Conservation (phyloP, 1,139 yeast species). For the Maudiozyma humilis region DNA sequence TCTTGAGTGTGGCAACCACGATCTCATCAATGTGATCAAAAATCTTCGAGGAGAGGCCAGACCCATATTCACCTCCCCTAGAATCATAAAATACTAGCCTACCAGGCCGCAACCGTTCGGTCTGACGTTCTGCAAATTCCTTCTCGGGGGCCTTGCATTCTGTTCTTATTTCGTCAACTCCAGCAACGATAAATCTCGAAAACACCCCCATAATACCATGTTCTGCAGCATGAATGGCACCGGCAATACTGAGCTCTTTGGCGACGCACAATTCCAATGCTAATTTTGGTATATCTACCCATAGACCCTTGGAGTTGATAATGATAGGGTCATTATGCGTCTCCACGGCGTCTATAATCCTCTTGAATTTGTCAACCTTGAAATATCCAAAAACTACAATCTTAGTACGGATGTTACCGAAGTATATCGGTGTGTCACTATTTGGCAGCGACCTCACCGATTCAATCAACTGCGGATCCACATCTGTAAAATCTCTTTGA, state of each 20-base stretch:
- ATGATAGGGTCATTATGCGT: conserved; percentile 80
- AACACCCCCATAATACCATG: conserved; percentile 76
- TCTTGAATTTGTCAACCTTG: conserved; percentile 66
- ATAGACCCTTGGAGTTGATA: conserved; percentile 67
- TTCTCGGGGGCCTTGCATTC: conserved; percentile 97
- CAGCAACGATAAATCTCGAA: conserved; percentile 58
- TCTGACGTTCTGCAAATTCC: conserved; percentile 70
- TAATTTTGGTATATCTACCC: conserved; percentile 73
- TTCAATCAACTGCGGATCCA: conserved; percentile 76
- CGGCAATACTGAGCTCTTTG: conserved; percentile 65
- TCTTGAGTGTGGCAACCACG: conserved; percentile 47
- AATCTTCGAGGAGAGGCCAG: conserved; percentile 72
- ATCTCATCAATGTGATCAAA: conserved; percentile 69
- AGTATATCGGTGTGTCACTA: conserved; percentile 61
- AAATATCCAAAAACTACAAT: conserved; percentile 85
- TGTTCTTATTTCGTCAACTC: conserved; percentile 67
- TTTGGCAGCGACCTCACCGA: conserved; percentile 44
- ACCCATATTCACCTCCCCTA: conserved; percentile 68
- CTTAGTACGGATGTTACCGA: conserved; percentile 65
- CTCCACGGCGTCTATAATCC: conserved; percentile 85
- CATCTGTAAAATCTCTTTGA: conserved; percentile 86
- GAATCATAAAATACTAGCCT: conserved; percentile 77
- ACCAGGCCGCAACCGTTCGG: conserved; percentile 71
- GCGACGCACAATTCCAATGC: conserved; percentile 51
- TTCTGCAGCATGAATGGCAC: conserved; percentile 94